Conservation (phyloP, 1,284 basidiomycete species). For the Neolentinus lepideus region DNA sequence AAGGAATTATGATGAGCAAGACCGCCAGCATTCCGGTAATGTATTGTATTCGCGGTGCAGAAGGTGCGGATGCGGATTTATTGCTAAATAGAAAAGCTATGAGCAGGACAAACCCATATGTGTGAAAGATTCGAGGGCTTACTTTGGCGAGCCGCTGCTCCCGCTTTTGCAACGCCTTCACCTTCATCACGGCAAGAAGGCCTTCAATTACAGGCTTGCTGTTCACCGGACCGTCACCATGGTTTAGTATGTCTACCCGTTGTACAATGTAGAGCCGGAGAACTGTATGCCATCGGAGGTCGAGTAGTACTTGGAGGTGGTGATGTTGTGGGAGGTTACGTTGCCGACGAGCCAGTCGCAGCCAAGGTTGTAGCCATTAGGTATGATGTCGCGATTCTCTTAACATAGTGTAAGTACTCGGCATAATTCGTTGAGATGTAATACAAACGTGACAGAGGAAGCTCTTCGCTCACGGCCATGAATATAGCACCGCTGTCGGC, state of each 20-base stretch:
- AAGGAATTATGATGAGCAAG: not conserved
- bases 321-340: conserved; percentile 56
- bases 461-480: conserved; percentile 74
- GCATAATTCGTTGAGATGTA: conserved; percentile 4
- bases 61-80: not conserved
- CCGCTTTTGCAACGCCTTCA: conserved; percentile 49
- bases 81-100: not conserved
- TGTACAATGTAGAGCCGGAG: conserved; percentile 46
- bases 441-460: conserved; percentile 46
- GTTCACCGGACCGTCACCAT: conserved; percentile 52
- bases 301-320: conserved; percentile 32
- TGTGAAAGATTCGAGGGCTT: not conserved
- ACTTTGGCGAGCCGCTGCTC: not conserved
- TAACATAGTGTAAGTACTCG: not conserved
- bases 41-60: not conserved
- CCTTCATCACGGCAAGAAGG: conserved; percentile 75
- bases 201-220: conserved; percentile 75
- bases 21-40: not conserved
- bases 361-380: conserved; percentile 57
- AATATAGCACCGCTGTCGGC: conserved; percentile 55
- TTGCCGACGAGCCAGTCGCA: conserved; percentile 82
- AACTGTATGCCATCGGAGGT: conserved; percentile 32
- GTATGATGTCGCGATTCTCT: conserved; percentile 47
- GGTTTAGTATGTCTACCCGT: conserved; percentile 67
- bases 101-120: not conserved